Base-by-base conservation (phyloP, 805 yeast genomes). In the Diddensiella transvaalensis region DNA sequence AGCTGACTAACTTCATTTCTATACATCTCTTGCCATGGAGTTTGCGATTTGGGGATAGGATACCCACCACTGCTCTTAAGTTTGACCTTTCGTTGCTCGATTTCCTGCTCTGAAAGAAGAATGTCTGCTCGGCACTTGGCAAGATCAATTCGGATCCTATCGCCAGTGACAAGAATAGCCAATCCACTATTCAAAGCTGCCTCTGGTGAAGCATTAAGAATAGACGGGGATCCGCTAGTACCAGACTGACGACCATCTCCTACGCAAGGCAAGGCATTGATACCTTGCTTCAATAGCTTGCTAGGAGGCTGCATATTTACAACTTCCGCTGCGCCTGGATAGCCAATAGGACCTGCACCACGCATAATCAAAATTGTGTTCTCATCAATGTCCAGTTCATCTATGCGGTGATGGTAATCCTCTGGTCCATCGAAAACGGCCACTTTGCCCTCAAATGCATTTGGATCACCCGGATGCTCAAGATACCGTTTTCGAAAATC, bases 21-120 rank as follows among this genome's bases (percentile, higher is more conserved):
- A 39, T 55, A 60, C 22, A 59, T 53, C 37, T 60, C 63, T 44
- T 60, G 63, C 63, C 63, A 60, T 40, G 63, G 63, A n/a, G 63
- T 60, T 40, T 57, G 61, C 2, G 58, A 48, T 15, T 45, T 46
- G n/a, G 62, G 60, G 30, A 44, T 38, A 21, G 38, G 41, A 37
- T 47, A 47, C 21, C 54, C 47, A 5, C 50, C 44, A 45, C 42
- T 40, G 3, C 40, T 52, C 11, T 40, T 23, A 4, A 51, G 38
- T 3, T 42, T 24, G 3, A 22, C 45, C 42, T 49, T 59, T 22
- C 63, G 48, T 21, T 41, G 32, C 11, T 35, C 38, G 17, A 58
- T 44, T 41, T 57, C 63, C 19, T 51, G 50, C 3, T 37, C 49
- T 2, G 56, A 29, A 3, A 60, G 35, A 37, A 56, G 50, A 22